phyloP scores from a whole-genome alignment of 441 rosid genomes.

The Euphorbia celastroides region DNA sequence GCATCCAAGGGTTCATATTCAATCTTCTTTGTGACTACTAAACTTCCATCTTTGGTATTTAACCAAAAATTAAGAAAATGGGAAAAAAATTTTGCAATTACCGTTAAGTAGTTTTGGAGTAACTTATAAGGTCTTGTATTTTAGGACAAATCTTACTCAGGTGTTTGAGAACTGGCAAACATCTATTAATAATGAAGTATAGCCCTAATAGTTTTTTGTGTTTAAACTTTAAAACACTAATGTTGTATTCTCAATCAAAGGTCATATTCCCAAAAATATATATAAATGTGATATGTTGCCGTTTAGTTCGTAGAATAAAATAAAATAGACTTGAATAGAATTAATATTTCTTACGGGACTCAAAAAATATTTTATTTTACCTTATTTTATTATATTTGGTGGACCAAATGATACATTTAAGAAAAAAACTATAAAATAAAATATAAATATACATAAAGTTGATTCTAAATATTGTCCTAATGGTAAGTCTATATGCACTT shows the following conservation, averaged over 20 bases:
- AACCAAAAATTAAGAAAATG: background rate
- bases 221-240: background rate
- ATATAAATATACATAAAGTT: background rate
- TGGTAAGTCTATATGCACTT: conserved; percentile 15
- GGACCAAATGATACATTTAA: too few species aligned
- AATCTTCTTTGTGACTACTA: conserved; percentile 25
- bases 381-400: too few species aligned
- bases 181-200: conserved; percentile 3
- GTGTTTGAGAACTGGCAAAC: conserved; percentile 17
- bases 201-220: too few species aligned
- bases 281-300: too few species aligned
- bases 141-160: conserved; percentile 11
- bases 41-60: conserved; percentile 18
- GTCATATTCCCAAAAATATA: too few species aligned
- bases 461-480: background rate
- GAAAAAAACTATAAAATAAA: too few species aligned
- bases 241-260: background rate
- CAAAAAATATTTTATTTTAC: too few species aligned
- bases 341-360: too few species aligned
- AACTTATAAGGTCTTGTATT: conserved; percentile 18
- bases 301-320: too few species aligned
- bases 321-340: too few species aligned
- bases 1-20: conserved; percentile 29
- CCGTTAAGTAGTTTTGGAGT: conserved; percentile 35
- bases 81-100: conserved; percentile 4